Conservation (phyloP, 2,329 filamentous ascomycete genomes). For the Colletotrichum tropicicola region DNA sequence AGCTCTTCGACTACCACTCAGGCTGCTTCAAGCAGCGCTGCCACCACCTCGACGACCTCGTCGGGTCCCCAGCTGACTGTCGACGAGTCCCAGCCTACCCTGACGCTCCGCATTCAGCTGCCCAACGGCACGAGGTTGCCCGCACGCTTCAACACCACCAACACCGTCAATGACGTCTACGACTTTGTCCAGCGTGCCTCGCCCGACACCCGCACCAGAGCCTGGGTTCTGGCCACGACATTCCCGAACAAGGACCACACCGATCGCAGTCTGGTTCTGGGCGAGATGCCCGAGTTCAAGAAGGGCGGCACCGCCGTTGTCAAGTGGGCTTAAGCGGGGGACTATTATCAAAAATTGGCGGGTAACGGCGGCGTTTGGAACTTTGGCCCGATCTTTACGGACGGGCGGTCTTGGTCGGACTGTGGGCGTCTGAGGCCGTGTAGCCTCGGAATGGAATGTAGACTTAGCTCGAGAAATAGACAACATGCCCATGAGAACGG, state of each 20-base stretch:
- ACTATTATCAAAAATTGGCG: neutral
- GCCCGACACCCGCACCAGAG: conserved; percentile 61
- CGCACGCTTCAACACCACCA: conserved; percentile 83
- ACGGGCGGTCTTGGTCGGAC: neutral
- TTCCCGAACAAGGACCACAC: conserved; percentile 85
- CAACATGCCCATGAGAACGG: neutral
- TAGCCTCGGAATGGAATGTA: conserved; percentile 26
- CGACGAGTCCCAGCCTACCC: conserved; percentile 72
- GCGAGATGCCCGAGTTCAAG: conserved; percentile 72
- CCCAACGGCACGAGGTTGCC: conserved; percentile 80
- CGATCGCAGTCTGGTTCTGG: conserved; percentile 68
- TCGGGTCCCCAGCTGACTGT: conserved; percentile 46
- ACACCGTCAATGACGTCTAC: conserved; percentile 83
- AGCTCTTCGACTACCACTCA: conserved; percentile 27
- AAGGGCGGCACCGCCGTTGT: conserved; percentile 72
- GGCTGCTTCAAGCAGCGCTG: conserved; percentile 35
- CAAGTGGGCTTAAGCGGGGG: conserved; percentile 56
- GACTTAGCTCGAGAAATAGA: conserved; percentile 25
- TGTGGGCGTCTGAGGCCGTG: neutral
- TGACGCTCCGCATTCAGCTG: conserved; percentile 80
- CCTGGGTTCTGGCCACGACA: conserved; percentile 81
- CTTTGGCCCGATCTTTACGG: neutral
- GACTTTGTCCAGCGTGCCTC: conserved; percentile 75
- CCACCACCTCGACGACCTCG: conserved; percentile 41
- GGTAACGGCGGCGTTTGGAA: conserved; percentile 27